phyloP scores from a whole-genome alignment of 495 filamentous ascomycete genomes.

The Annulohypoxylon maeteangense region DNA sequence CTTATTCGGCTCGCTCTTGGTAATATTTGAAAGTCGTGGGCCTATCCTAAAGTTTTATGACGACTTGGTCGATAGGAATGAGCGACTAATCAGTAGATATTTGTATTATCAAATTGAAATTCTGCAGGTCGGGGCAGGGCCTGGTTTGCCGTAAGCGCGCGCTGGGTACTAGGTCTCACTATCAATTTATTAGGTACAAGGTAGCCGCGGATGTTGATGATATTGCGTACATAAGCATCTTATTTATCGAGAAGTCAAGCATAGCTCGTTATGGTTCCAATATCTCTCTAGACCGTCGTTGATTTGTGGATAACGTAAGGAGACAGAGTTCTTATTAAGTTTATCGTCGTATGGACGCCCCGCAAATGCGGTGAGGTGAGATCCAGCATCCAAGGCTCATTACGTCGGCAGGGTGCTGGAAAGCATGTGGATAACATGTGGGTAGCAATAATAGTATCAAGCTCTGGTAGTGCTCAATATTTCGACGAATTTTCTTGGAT shows the following conservation, averaged over 20 bases:
- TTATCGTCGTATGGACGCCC: constrained; percentile 11
- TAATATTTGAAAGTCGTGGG: background rate
- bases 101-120: constrained; percentile 22
- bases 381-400: constrained; percentile 34
- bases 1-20: constrained; percentile 14
- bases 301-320: background rate
- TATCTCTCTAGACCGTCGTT: background rate
- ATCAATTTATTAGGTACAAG: constrained; percentile 7
- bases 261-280: background rate
- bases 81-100: constrained; percentile 6
- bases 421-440: constrained; percentile 22
- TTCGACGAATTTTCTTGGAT: constrained; percentile 25
- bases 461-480: constrained; percentile 10
- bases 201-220: constrained; percentile 6
- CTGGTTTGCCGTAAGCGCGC: constrained; percentile 23
- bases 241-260: constrained; percentile 8
- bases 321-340: constrained; percentile 1
- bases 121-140: background rate
- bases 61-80: constrained; percentile 23
- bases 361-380: constrained; percentile 42
- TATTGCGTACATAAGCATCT: constrained; percentile 24
- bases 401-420: background rate
- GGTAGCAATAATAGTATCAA: constrained; percentile 31
- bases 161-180: constrained; percentile 29
- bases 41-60: background rate